Percentiles rank a stretch among this genome's conserved stretches.
Conservation (phyloP, 1,139 yeast species). For the Kluyveromyces sp. region DNA sequence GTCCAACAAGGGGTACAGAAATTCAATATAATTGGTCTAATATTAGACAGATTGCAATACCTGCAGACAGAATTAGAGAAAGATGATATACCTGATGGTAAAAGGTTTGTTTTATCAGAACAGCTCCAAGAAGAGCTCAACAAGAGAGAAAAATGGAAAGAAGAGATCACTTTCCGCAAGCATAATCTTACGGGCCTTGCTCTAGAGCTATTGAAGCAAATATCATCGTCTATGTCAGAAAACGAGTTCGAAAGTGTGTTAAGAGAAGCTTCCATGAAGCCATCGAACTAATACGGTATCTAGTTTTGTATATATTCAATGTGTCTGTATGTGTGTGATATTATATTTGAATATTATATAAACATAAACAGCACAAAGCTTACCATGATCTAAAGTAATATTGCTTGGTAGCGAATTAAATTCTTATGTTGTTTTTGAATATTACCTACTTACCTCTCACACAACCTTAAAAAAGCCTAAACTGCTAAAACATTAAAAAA, state of each 20-base stretch:
- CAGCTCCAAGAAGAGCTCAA: slow-evolving; percentile 29
- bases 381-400: too few species aligned
- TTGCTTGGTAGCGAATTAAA: too few species aligned
- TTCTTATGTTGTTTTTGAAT: too few species aligned
- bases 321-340: too few species aligned
- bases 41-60: slow-evolving; percentile 41
- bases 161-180: slow-evolving; percentile 41
- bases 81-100: slow-evolving; percentile 18
- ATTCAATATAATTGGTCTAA: slow-evolving; percentile 52
- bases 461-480: too few species aligned
- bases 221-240: slow-evolving; percentile 34
- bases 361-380: too few species aligned
- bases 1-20: slow-evolving; percentile 41
- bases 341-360: too few species aligned
- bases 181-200: slow-evolving; percentile 51
- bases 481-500: too few species aligned
- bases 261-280: slow-evolving; percentile 22
- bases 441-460: too few species aligned
- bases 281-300: not conserved
- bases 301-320: too few species aligned
- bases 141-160: slow-evolving; percentile 35
- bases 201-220: slow-evolving; percentile 39
- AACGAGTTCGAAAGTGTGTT: slow-evolving; percentile 41
- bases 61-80: slow-evolving; percentile 6
- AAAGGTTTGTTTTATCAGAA: slow-evolving; percentile 36